These are phyloP conservation scores for Aspergillus sergii DNA, from an alignment of 2,329 filamentous ascomycete genomes.

Conservation along the genomic window DNA sequence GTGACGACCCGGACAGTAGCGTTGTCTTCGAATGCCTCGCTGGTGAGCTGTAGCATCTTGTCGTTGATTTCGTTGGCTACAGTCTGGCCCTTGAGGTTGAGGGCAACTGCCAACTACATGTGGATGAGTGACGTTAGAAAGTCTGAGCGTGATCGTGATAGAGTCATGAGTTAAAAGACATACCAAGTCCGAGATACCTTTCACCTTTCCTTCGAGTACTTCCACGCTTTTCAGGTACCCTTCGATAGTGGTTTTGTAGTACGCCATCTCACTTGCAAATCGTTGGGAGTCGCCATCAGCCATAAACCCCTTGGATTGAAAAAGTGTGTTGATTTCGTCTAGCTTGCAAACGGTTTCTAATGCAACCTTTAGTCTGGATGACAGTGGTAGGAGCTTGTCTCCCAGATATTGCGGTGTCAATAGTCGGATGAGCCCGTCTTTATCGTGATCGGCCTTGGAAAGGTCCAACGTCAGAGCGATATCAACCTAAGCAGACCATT, in stretches of 20 bases:
- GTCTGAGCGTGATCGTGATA: neutral
- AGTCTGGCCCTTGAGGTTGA: constrained; percentile 17
- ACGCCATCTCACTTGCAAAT: constrained; percentile 5
- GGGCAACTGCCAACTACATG: constrained; percentile 18
- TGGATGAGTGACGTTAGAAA: neutral
- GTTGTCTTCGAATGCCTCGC: constrained; percentile 26
- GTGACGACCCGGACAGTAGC: constrained; percentile 30
- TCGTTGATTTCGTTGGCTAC: constrained; percentile 17
- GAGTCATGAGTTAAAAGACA: neutral
- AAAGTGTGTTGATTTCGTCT: constrained; percentile 11
- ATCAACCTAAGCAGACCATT: constrained; percentile 9
- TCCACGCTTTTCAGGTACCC: constrained; percentile 17
- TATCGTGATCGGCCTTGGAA: neutral
- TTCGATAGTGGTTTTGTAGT: constrained; percentile 15
- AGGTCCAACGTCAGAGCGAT: constrained; percentile 17
- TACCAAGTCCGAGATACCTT: constrained; percentile 21
- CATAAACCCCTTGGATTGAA: neutral
- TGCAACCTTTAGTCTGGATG: constrained; percentile 11
- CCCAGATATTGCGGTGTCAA: constrained; percentile 18
- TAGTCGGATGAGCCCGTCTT: neutral
- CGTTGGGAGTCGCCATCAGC: constrained; percentile 4
- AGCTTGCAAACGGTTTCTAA: constrained; percentile 14
- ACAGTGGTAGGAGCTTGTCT: constrained; percentile 11
- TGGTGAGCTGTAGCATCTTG: constrained; percentile 21
- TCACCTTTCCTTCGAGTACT: constrained; percentile 20